Base-by-base conservation (phyloP, 495 filamentous ascomycete species). In the Trichocladium uniseriatum region DNA sequence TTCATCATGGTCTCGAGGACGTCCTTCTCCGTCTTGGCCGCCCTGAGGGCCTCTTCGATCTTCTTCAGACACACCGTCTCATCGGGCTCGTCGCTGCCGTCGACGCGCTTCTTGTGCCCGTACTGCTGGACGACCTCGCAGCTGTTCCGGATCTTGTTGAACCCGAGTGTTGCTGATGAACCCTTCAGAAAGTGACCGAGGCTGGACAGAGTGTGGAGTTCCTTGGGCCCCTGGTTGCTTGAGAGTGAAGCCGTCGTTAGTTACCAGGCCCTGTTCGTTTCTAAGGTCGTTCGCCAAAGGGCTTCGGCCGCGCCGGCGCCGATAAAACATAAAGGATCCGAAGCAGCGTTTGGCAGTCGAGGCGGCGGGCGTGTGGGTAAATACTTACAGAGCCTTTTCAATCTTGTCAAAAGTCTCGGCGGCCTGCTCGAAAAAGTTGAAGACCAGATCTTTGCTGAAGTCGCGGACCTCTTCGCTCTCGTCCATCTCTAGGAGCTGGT, bases 81-180 rank as follows among this genome's bases (percentile, higher is more conserved):
- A 52, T 92, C 78, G 49, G 79, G 72, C 52, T 85, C 79, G 9
- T 66, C 66, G 6, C 63, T 69, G n/a, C 90, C 89, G 15, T 79
- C 81, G 41, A 90, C 82, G 54, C 87, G 89, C 64, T 87, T 83
- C 44, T 73, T 71, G 55, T 81, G 80, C 38, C 94, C 92, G 58
- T 80, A 94, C 62, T 96, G 83, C 65, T 98, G 92, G 57, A 98
- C 95, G 74, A 94, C 86, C 67, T 96, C 91, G 65, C 92, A 98
- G 46, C 77, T 80, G 57, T 96, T 89, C 64, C 87, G 87, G 60
- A 98, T 85, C 69, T 94, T 94, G 57, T 73, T 86, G 34, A 98
- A 78, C 19, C 92, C 92, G 43, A 98, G 80, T 6, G 94, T 97
- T 16, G 92, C 92, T 9, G 91, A 95, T n/a, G 91, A 96, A 34